These are phyloP conservation scores for Penicillium ucsense DNA, from an alignment of 495 filamentous ascomycete species.

Conservation along the genomic window DNA sequence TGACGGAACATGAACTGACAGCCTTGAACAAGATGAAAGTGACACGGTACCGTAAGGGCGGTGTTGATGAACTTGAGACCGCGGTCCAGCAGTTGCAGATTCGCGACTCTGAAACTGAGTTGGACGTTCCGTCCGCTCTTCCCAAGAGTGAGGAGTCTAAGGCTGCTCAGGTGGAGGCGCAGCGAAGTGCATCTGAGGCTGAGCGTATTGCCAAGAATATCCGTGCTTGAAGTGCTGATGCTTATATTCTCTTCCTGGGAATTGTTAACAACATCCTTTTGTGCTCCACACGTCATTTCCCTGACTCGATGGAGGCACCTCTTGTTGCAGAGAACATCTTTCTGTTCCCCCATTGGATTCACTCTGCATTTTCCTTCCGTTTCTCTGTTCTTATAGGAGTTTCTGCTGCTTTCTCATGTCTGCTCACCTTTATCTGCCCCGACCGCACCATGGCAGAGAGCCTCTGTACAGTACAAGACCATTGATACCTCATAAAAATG, in stretches of 20 bases:
- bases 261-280: too few relatives aligned
- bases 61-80: conserved; percentile 54
- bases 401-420: conserved; percentile 16
- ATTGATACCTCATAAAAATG: conserved; percentile 1
- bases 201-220: conserved; percentile 4
- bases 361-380: conserved; percentile 1
- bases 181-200: conserved; percentile 1
- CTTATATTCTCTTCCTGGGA: too few relatives aligned
- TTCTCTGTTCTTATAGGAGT: conserved; percentile 17
- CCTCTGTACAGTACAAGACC: conserved; percentile 25
- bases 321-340: too few relatives aligned
- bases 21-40: conserved; percentile 72
- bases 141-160: conserved; percentile 5
- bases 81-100: conserved; percentile 56
- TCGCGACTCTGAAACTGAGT: conserved; percentile 2
- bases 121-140: conserved; percentile 1
- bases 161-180: conserved; percentile 2
- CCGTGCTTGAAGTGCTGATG: background rate
- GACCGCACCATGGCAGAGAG: conserved; percentile 21
- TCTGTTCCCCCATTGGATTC: background rate
- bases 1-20: conserved; percentile 54
- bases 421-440: conserved; percentile 4
- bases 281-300: background rate
- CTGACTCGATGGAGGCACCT: background rate
- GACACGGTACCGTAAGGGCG: conserved; percentile 62